Evolutionary conservation across 2,329 filamentous ascomycete genomes (phyloP).

Genomic region (Xylariaceae sp.): DNA sequence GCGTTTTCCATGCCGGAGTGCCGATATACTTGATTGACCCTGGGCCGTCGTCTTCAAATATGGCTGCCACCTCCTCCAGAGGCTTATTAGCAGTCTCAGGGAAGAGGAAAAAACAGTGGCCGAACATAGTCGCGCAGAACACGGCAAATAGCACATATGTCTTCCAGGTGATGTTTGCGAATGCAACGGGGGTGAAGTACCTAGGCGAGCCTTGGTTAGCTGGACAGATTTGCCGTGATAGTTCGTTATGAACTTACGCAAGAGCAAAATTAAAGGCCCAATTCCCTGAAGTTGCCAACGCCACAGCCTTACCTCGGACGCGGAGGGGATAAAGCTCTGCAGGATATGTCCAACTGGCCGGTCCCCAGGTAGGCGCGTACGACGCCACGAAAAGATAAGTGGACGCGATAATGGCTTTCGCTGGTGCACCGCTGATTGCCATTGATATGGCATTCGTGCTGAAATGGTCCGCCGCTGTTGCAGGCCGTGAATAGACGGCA

Average conservation of each 20-base stretch:
- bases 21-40: constrained; percentile 39
- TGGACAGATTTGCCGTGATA: background rate
- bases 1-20: constrained; percentile 42
- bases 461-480: constrained; percentile 33
- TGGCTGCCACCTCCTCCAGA: constrained; percentile 49
- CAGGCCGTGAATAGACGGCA: constrained; percentile 39
- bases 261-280: constrained; percentile 50
- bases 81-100: constrained; percentile 54
- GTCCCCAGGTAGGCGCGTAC: constrained; percentile 44
- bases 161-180: constrained; percentile 47
- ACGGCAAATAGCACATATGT: constrained; percentile 50
- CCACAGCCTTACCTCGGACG: constrained; percentile 51
- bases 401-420: constrained; percentile 59
- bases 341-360: constrained; percentile 44
- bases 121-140: constrained; percentile 48
- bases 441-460: constrained; percentile 43
- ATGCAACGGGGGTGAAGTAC: constrained; percentile 45
- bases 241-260: constrained; percentile 23
- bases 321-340: constrained; percentile 46
- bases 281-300: constrained; percentile 48
- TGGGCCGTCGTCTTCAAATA: constrained; percentile 41
- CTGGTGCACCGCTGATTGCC: constrained; percentile 44
- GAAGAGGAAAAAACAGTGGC: constrained; percentile 52
- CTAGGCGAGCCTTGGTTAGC: constrained; percentile 6
- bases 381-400: constrained; percentile 61